Conservation (phyloP, 768 basidiomycete species). For the Hirschioporus abietinus region DNA sequence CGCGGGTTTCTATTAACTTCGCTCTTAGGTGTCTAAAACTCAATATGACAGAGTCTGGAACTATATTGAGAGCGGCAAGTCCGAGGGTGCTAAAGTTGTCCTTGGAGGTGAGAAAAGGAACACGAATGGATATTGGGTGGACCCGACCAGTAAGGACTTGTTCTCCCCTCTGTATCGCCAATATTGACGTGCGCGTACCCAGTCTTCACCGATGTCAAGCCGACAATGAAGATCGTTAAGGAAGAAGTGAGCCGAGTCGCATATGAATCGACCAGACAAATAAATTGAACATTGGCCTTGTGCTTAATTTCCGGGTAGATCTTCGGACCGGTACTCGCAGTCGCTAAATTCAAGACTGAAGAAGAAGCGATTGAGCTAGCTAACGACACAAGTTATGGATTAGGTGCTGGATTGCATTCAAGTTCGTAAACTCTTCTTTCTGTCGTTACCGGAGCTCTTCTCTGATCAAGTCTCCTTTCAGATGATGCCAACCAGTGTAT, state of each 20-base stretch:
- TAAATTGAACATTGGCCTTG: background rate
- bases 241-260: slow-evolving; percentile 50
- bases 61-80: slow-evolving; percentile 84
- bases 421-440: slow-evolving; percentile 39
- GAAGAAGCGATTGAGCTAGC: slow-evolving; percentile 81
- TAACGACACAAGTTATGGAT: slow-evolving; percentile 85
- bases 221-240: slow-evolving; percentile 82
- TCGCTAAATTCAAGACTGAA: slow-evolving; percentile 81
- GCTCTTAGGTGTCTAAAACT: slow-evolving; percentile 62
- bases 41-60: slow-evolving; percentile 85
- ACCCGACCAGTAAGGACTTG: slow-evolving; percentile 71
- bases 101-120: slow-evolving; percentile 77
- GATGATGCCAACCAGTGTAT: slow-evolving; percentile 86
- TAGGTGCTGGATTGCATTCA: slow-evolving; percentile 88
- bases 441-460: background rate
- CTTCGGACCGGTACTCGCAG: slow-evolving; percentile 88
- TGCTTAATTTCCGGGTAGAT: slow-evolving; percentile 44
- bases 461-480: slow-evolving; percentile 22
- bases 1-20: background rate
- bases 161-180: slow-evolving; percentile 6
- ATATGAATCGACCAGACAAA: background rate
- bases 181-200: background rate
- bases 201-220: slow-evolving; percentile 80
- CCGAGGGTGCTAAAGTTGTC: slow-evolving; percentile 72
- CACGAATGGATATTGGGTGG: slow-evolving; percentile 81